Evolutionary conservation across 805 yeast genomes (phyloP).

Genomic region (Kazachstania kunashirensis): DNA sequence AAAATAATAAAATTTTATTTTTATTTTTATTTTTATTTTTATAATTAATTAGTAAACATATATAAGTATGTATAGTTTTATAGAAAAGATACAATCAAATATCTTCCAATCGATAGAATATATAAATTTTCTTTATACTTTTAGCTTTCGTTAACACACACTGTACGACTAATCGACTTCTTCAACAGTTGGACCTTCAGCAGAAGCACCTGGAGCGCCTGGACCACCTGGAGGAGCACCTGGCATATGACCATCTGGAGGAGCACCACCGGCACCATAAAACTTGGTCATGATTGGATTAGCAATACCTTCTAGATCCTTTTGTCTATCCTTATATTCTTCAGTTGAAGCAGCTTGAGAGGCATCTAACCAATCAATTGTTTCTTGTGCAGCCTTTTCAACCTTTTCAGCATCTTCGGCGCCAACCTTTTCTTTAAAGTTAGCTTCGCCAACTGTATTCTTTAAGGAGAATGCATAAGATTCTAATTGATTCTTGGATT

Average conservation of each 20-base stretch:
- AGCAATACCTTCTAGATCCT: constrained; percentile 90
- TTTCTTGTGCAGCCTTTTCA: constrained; percentile 72
- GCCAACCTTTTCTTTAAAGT: constrained; percentile 70
- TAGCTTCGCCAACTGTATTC: constrained; percentile 66
- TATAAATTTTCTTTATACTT: background rate
- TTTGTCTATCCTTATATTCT: constrained; percentile 86
- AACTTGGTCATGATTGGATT: constrained; percentile 96
- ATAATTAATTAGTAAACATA: no score
- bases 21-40: no score
- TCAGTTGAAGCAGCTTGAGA: constrained; percentile 89
- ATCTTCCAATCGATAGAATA: no score
- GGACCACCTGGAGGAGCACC: constrained; percentile 32
- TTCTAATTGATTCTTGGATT: constrained; percentile 91
- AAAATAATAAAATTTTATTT: no score
- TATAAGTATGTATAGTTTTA: no score
- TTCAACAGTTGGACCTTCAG: constrained; percentile 64
- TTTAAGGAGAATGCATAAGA: constrained; percentile 90
- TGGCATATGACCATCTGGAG: constrained; percentile 50
- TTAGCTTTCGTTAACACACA: no score
- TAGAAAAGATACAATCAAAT: no score
- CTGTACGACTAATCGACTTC: constrained; percentile 63
- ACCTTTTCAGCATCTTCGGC: constrained; percentile 60
- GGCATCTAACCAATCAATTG: constrained; percentile 85
- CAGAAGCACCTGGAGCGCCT: constrained; percentile 35
- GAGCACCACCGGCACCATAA: constrained; percentile 88